phyloP scores from a whole-genome alignment of 371 early-diverging fungal genomes.

The Lichtheimia corymbifera region DNA sequence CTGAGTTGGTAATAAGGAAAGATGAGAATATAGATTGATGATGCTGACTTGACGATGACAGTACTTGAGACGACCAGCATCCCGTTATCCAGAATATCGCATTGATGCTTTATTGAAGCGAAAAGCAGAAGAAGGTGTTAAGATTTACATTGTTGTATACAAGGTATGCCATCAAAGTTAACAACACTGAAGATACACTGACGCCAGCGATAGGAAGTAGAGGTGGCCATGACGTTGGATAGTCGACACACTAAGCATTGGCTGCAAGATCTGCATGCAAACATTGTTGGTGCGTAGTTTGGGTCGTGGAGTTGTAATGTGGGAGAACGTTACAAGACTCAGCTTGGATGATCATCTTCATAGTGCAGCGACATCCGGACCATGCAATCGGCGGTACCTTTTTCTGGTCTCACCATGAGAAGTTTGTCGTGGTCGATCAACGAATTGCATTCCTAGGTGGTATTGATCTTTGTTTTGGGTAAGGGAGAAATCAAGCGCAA shows the following conservation, averaged over 20 bases:
- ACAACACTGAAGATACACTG: background rate
- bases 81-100: conserved; percentile 75
- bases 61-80: conserved; percentile 81
- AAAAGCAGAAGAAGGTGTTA: conserved; percentile 89
- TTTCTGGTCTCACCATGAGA: conserved; percentile 82
- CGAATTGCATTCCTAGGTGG: conserved; percentile 92
- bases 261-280: conserved; percentile 74
- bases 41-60: conserved; percentile 17
- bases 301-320: background rate
- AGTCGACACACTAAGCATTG: conserved; percentile 81
- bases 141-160: conserved; percentile 88
- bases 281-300: conserved; percentile 62
- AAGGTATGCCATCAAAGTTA: conserved; percentile 47
- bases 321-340: conserved; percentile 6
- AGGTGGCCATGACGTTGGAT: conserved; percentile 76
- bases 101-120: conserved; percentile 80
- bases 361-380: conserved; percentile 86
- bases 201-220: conserved; percentile 61
- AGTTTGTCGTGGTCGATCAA: conserved; percentile 80
- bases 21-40: background rate
- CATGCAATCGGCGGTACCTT: conserved; percentile 66
- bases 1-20: conserved; percentile 43
- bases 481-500: conserved; percentile 8
- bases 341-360: background rate
- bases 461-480: conserved; percentile 89